phyloP scores from a whole-genome alignment of 768 basidiomycete species.

The Erythrobasidium yunnanense region DNA sequence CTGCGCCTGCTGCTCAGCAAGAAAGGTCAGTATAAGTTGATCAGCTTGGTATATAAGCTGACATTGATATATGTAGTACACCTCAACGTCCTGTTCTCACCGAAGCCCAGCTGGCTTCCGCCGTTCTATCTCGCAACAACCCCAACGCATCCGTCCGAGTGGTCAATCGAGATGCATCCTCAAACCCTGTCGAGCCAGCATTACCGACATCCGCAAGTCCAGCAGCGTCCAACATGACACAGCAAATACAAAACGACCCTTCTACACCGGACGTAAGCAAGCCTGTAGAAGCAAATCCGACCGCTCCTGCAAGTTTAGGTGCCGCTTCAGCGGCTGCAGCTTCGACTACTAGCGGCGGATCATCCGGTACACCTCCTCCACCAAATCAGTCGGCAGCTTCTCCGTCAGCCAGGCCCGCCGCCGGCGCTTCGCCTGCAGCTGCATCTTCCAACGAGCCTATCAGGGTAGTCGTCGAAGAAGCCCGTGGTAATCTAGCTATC shows the following conservation, averaged over 20 bases:
- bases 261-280: background rate
- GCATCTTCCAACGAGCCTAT: conserved; percentile 54
- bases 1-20: background rate
- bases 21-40: conserved; percentile 2
- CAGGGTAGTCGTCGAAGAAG: conserved; percentile 69
- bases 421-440: conserved; percentile 37
- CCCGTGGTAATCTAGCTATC: conserved; percentile 46
- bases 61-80: background rate
- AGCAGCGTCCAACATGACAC: conserved; percentile 10
- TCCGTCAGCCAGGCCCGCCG: background rate
- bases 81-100: conserved; percentile 9
- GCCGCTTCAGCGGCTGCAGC: background rate
- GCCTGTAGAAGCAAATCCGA: background rate
- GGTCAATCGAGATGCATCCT: background rate
- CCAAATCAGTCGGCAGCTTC: background rate
- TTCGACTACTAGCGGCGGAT: background rate
- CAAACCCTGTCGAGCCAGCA: background rate
- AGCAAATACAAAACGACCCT: conserved; percentile 9
- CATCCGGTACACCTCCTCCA: background rate
- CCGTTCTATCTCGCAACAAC: conserved; percentile 21
- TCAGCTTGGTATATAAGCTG: background rate
- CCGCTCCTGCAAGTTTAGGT: background rate
- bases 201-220: conserved; percentile 21
- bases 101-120: conserved; percentile 25
- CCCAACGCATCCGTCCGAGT: conserved; percentile 10